phyloP scores from a whole-genome alignment of 257 asterid genomes.

The Mitragyna speciosa region DNA sequence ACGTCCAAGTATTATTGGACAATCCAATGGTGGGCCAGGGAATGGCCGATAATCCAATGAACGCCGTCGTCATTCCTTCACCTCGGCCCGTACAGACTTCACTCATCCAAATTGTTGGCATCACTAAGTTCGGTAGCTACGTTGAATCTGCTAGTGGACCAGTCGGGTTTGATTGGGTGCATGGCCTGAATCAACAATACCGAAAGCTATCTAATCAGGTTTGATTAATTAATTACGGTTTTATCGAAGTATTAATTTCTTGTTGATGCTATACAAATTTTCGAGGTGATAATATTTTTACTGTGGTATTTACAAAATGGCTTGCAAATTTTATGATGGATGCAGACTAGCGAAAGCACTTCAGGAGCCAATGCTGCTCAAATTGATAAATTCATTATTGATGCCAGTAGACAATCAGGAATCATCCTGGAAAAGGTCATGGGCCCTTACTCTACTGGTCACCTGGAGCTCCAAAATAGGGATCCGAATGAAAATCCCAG shows the following conservation, averaged over 20 bases:
- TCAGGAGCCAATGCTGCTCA: conserved; percentile 1
- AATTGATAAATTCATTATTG: not conserved
- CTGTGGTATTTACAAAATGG: too few relatives aligned
- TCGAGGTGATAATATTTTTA: too few relatives aligned
- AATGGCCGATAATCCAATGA: conserved; percentile 82
- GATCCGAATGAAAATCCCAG: conserved; percentile 67
- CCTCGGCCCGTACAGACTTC: conserved; percentile 52
- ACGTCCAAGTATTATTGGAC: conserved; percentile 26
- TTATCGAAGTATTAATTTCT: too few relatives aligned
- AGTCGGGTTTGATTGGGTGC: conserved; percentile 38
- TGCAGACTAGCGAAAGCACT: too few relatives aligned
- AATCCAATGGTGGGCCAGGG: conserved; percentile 73
- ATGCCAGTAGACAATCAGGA: conserved; percentile 31
- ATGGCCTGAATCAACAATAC: conserved; percentile 26
- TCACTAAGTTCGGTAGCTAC: conserved; percentile 48
- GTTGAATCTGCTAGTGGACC: conserved; percentile 64
- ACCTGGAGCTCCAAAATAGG: conserved; percentile 48
- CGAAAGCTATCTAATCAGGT: conserved; percentile 49
- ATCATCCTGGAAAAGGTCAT: conserved; percentile 52
- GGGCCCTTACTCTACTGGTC: conserved; percentile 71
- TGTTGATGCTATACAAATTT: too few relatives aligned
- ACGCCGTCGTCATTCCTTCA: conserved; percentile 58
- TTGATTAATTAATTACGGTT: not conserved
- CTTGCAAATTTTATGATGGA: not conserved
- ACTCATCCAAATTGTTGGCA: conserved; percentile 60